phyloP scores from a whole-genome alignment of 805 yeast species.

The Saturnispora silvae region DNA sequence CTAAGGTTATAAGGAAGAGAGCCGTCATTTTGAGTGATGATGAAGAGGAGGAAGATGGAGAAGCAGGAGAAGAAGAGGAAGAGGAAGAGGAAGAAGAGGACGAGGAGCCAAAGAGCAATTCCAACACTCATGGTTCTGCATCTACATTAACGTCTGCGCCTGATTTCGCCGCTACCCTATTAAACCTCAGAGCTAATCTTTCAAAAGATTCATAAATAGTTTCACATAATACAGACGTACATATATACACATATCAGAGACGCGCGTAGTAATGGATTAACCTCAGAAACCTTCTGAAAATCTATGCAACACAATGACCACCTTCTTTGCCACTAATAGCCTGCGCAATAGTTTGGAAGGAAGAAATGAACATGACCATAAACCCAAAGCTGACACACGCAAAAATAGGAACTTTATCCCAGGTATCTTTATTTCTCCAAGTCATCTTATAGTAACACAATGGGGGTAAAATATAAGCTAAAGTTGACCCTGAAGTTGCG shows the following conservation, averaged over 20 bases:
- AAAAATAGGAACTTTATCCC: conserved; percentile 46
- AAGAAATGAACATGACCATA: conserved; percentile 69
- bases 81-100: background rate
- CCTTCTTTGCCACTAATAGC: conserved; percentile 30
- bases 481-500: conserved; percentile 81
- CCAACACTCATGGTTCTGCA: background rate
- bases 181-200: too few relatives aligned
- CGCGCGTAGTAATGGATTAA: too few relatives aligned
- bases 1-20: conserved; percentile 2
- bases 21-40: background rate
- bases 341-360: conserved; percentile 54
- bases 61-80: background rate
- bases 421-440: conserved; percentile 28
- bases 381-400: conserved; percentile 63
- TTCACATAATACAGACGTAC: too few relatives aligned
- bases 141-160: too few relatives aligned
- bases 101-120: background rate
- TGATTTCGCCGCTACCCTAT: too few relatives aligned
- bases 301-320: conserved; percentile 41
- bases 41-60: too few relatives aligned
- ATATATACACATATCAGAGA: too few relatives aligned
- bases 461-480: conserved; percentile 91
- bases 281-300: too few relatives aligned
- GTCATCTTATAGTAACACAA: conserved; percentile 66
- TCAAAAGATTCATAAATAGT: too few relatives aligned